Percentiles rank a stretch among this genome's conserved stretches.
phyloP scores from a whole-genome alignment of 192 early-diverging fungal genomes.

The Gaertneriomyces sp. region DNA sequence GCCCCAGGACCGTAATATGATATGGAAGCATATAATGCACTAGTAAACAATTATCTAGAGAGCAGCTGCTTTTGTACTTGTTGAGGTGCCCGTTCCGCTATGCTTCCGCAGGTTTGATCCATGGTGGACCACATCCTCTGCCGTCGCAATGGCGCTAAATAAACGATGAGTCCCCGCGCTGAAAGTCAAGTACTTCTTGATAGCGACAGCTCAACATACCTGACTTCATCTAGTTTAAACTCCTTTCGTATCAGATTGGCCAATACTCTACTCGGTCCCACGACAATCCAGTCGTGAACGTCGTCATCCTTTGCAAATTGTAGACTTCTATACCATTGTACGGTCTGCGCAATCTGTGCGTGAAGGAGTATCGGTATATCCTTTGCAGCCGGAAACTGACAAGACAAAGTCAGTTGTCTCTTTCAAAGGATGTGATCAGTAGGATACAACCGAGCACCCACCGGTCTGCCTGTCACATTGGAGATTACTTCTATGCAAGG shows the following conservation, averaged over 20 bases:
- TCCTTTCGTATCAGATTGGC: conserved; percentile 87
- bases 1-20: no score
- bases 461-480: conserved; percentile 85
- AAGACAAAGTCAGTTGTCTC: not conserved
- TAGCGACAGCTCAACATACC: not conserved
- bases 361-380: conserved; percentile 69
- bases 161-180: not conserved
- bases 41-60: no score
- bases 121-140: conserved; percentile 15
- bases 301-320: conserved; percentile 74
- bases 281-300: conserved; percentile 77
- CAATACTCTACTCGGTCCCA: conserved; percentile 84
- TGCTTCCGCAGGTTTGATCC: conserved; percentile 7
- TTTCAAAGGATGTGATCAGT: not conserved
- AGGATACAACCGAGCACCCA: conserved; percentile 30
- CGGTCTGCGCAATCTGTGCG: conserved; percentile 76
- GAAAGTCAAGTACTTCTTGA: not conserved
- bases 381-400: conserved; percentile 42
- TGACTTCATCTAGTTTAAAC: conserved; percentile 50
- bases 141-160: conserved; percentile 19
- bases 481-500: conserved; percentile 84
- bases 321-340: conserved; percentile 86
- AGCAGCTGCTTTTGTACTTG: no score
- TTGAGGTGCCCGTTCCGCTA: no score
- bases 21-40: no score